Conservation (phyloP, 306 rosid species). For the Potentilla sterilis region DNA sequence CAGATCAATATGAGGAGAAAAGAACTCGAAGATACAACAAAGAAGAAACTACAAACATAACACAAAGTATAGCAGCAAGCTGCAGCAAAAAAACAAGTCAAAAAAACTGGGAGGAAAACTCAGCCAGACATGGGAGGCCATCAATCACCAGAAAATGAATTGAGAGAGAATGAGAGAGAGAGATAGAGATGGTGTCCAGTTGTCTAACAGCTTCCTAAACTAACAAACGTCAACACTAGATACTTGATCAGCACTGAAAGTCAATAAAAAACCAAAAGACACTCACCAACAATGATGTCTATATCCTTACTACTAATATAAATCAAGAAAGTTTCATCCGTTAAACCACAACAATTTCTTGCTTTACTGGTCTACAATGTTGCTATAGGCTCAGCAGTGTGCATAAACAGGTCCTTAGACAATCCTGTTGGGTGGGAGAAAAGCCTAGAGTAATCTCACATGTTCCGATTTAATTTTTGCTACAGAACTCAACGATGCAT, state of each 20-base stretch:
- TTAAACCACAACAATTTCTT: background rate
- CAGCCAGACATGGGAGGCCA: background rate
- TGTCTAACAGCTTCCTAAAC: too few relatives aligned
- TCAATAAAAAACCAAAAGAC: background rate
- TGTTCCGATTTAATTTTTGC: background rate
- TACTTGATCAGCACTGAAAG: background rate
- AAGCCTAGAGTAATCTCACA: background rate
- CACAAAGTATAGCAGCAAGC: too few relatives aligned
- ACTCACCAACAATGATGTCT: background rate
- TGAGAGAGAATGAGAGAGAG: too few relatives aligned
- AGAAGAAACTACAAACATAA: background rate
- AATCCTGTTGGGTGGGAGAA: background rate
- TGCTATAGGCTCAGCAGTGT: background rate
- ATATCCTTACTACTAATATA: background rate
- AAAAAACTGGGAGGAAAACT: too few relatives aligned
- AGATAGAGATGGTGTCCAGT: too few relatives aligned
- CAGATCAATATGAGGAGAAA: background rate
- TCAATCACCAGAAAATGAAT: background rate
- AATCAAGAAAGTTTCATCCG: background rate
- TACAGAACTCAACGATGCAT: background rate
- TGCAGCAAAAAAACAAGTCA: background rate
- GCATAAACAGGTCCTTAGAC: background rate
- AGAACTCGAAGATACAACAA: background rate
- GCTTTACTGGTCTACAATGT: background rate
- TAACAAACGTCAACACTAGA: background rate